These are phyloP conservation scores for Pezicula rhizophila DNA, from an alignment of 2,329 filamentous ascomycete genomes.

Conservation along the genomic window DNA sequence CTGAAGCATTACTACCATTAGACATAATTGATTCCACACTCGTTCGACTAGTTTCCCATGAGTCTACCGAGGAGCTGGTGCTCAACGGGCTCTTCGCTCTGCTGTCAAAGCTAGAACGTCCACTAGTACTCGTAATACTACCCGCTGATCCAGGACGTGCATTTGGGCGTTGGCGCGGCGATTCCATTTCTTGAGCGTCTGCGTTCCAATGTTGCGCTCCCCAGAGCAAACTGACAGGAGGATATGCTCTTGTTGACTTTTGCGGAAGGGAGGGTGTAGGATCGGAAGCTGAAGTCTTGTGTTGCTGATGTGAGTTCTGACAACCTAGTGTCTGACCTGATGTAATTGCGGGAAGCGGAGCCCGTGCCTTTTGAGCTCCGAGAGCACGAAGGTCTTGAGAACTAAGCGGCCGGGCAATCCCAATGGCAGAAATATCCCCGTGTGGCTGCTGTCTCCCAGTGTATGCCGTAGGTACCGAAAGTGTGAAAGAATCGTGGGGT, in stretches of 20 bases:
- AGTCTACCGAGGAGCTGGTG: conserved; percentile 17
- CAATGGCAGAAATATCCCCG: no score
- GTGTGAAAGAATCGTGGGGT: no score
- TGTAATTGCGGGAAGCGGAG: no score
- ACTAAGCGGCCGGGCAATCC: no score
- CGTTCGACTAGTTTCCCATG: conserved; percentile 13
- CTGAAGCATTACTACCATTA: neutral
- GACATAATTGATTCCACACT: conserved; percentile 13
- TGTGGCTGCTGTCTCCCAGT: no score
- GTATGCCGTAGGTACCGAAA: no score
- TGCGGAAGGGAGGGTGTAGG: neutral
- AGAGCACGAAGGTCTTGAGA: no score
- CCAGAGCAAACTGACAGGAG: neutral
- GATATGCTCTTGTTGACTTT: neutral
- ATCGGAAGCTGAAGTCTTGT: neutral
- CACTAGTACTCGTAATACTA: neutral
- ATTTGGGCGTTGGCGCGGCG: neutral
- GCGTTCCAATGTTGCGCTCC: neutral
- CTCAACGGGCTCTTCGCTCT: conserved; percentile 23
- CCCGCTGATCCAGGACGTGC: neutral
- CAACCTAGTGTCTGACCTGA: no score
- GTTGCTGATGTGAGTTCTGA: no score
- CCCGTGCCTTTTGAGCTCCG: no score
- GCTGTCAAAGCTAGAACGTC: conserved; percentile 19
- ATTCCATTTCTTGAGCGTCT: neutral